These are phyloP conservation scores for Sporothrix protearum DNA, from an alignment of 2,329 filamentous ascomycete species.

Conservation along the genomic window DNA sequence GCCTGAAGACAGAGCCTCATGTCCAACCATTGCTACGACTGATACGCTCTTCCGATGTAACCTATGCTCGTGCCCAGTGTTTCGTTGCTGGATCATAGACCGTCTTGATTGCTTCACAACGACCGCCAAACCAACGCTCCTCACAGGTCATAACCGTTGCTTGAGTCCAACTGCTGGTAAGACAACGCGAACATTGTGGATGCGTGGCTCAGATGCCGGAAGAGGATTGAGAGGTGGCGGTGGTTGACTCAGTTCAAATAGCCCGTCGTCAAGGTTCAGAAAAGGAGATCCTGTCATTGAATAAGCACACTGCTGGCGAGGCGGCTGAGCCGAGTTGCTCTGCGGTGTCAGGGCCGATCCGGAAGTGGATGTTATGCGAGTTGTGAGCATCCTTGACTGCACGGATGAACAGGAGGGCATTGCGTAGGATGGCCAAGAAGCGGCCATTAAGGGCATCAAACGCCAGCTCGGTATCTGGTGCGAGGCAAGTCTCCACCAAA, in stretches of 20 bases:
- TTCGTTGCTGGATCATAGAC: not conserved
- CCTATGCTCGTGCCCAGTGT: not conserved
- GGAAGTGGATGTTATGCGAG: conserved; percentile 6
- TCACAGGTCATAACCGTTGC: not conserved
- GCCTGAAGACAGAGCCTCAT: not conserved
- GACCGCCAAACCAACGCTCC: not conserved
- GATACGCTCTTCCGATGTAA: not conserved
- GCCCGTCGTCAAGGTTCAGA: not conserved
- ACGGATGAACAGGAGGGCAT: not conserved
- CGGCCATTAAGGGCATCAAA: not conserved
- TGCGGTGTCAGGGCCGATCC: not conserved
- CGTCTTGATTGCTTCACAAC: not conserved
- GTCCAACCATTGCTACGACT: not conserved
- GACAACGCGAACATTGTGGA: conserved; percentile 1
- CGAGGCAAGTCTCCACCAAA: not conserved
- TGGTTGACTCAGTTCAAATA: not conserved
- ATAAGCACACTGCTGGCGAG: not conserved
- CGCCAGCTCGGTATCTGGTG: not conserved
- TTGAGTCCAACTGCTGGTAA: not conserved
- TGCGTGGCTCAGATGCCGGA: not conserved
- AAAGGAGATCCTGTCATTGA: not conserved
- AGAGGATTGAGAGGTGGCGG: not conserved
- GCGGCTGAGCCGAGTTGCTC: not conserved
- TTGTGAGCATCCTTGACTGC: conserved; percentile 5
- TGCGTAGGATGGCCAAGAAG: not conserved